These are phyloP conservation scores for Chernovozyma sophiae-reginae DNA, from an alignment of 1,139 yeast species.

Conservation along the genomic window DNA sequence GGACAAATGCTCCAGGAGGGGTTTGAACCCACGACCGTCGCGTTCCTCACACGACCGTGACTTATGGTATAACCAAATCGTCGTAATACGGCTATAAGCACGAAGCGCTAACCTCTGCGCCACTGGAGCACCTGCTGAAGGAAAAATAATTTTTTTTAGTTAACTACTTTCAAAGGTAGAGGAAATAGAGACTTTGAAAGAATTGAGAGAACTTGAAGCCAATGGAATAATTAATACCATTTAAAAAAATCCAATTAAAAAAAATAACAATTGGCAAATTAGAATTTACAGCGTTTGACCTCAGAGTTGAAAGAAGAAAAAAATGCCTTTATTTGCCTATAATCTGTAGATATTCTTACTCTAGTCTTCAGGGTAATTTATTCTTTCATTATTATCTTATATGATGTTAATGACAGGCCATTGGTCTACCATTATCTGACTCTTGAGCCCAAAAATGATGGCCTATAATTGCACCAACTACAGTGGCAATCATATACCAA, in stretches of 20 bases:
- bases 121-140: conserved; percentile 37
- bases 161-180: too few relatives aligned
- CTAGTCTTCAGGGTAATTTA: not conserved
- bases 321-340: too few relatives aligned
- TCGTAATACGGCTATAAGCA: conserved; percentile 50
- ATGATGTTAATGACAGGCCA: conserved; percentile 46
- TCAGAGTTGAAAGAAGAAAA: too few relatives aligned
- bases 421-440: conserved; percentile 19
- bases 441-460: conserved; percentile 54
- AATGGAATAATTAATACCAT: too few relatives aligned
- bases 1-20: conserved; percentile 51
- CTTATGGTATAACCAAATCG: conserved; percentile 47
- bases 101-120: conserved; percentile 57
- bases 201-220: too few relatives aligned
- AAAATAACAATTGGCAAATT: too few relatives aligned
- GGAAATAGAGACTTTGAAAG: too few relatives aligned
- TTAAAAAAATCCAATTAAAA: too few relatives aligned
- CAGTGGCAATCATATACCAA: conserved; percentile 74
- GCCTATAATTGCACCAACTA: conserved; percentile 65
- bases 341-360: not conserved
- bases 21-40: conserved; percentile 58
- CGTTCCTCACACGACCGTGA: conserved; percentile 58
- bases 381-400: not conserved
- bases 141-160: not conserved
- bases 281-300: too few relatives aligned